phyloP scores from a whole-genome alignment of 371 early-diverging fungal species.

The Aphelidium insulamus region DNA sequence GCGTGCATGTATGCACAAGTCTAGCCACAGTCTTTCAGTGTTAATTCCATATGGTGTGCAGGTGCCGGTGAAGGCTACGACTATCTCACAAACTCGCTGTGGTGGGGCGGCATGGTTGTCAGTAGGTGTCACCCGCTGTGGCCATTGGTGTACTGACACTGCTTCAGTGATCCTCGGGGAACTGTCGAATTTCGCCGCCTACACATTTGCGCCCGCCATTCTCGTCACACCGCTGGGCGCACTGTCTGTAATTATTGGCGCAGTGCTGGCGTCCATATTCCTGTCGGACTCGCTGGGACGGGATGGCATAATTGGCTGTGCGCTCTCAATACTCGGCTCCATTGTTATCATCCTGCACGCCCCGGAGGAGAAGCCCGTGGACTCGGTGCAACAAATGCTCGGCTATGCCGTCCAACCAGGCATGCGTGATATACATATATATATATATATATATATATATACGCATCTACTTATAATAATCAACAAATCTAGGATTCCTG shows the following conservation, averaged over 20 bases:
- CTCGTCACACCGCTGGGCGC: constrained; percentile 78
- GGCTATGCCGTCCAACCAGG: constrained; percentile 47
- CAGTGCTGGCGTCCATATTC: constrained; percentile 70
- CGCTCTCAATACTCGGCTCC: constrained; percentile 70
- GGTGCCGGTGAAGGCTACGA: constrained; percentile 56
- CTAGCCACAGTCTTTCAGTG: too few relatives aligned
- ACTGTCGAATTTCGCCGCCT: constrained; percentile 77
- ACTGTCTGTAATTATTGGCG: constrained; percentile 65
- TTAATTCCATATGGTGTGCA: too few relatives aligned
- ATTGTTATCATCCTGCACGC: constrained; percentile 69
- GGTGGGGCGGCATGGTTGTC: constrained; percentile 81
- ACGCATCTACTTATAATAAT: constrained; percentile 13
- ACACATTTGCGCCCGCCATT: constrained; percentile 78
- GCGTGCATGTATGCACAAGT: too few relatives aligned
- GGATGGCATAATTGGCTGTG: constrained; percentile 74
- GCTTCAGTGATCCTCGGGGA: constrained; percentile 63
- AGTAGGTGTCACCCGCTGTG: constrained; percentile 18
- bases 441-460: too few relatives aligned
- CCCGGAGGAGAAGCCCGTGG: constrained; percentile 56
- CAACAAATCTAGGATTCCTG: constrained; percentile 32
- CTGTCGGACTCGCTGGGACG: constrained; percentile 60
- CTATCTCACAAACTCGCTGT: constrained; percentile 59
- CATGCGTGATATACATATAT: not conserved
- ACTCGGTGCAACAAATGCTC: constrained; percentile 59
- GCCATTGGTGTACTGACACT: not conserved